Percentiles rank a stretch among this genome's conserved stretches.
Conservation (phyloP, 768 basidiomycete species). For the Kwoniella pini region DNA sequence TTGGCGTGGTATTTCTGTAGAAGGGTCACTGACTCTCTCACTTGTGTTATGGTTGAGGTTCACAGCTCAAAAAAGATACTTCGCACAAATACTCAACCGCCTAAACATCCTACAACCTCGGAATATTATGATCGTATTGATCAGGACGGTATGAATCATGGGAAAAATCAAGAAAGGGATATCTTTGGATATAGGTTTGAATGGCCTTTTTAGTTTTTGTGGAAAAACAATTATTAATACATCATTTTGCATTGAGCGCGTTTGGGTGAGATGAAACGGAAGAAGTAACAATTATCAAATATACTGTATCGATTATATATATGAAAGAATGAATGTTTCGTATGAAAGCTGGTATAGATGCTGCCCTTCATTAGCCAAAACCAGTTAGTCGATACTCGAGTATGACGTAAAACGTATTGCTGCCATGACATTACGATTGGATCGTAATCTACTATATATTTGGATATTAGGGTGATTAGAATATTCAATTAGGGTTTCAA, state of each 20-base stretch:
- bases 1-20: neutral
- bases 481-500: too few species aligned
- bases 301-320: slow-evolving; percentile 12
- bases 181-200: slow-evolving; percentile 27
- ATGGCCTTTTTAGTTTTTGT: slow-evolving; percentile 23
- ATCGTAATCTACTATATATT: too few species aligned
- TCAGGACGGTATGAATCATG: slow-evolving; percentile 17
- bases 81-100: slow-evolving; percentile 23
- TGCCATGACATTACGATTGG: too few species aligned
- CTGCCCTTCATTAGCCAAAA: too few species aligned
- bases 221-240: neutral
- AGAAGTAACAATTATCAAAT: neutral
- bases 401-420: too few species aligned
- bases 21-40: slow-evolving; percentile 1
- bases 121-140: slow-evolving; percentile 15
- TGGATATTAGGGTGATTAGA: too few species aligned
- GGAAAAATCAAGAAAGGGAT: slow-evolving; percentile 5
- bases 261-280: neutral
- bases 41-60: slow-evolving; percentile 16
- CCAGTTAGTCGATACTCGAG: too few species aligned
- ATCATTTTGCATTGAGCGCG: neutral
- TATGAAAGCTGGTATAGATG: too few species aligned
- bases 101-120: neutral
- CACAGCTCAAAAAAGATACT: slow-evolving; percentile 23
- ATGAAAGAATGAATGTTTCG: slow-evolving; percentile 7